Evolutionary conservation across 2,329 filamentous ascomycete species (phyloP), one percentile per base, ranked within the genome.

Genomic region (Neobulgaria alba): DNA sequence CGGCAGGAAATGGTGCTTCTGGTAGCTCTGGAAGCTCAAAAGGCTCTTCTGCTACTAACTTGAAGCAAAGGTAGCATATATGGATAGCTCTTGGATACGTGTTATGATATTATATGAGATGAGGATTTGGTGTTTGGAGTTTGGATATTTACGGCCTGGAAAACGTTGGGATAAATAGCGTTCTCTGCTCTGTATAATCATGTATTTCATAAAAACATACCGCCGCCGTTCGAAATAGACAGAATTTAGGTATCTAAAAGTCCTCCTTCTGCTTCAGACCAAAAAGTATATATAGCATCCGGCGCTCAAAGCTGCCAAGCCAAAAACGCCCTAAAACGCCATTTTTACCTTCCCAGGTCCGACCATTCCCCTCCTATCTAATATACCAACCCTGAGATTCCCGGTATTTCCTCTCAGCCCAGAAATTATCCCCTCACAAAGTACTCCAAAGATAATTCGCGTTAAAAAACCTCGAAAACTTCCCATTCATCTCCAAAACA

Each of bases 391-490:
- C n/a, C n/a, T n/a, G n/a, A n/a, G n/a, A n/a, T n/a, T n/a, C n/a
- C n/a, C n/a, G n/a, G n/a, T 17, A 14, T 26, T 14, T 29, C 3
- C 19, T 20, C 7, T 19, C 33, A 21, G 18, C 33, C 33, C 12
- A 32, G 23, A 29, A 7, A 26, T 12, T 12, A 12, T 38, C 3
- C 23, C 59, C 62, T 62, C 68, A 93, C 61, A 95, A 70, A 20
- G 80, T 90, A 56, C 87, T 75, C 92, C 92, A 98, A 59, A 96
- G 93, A 61, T 94, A 94, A 56, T 95, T 93, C 16, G 89, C 86
- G 57, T 95, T 95, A 59, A 93, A 95, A 61, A 84, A 90, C 47
- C 81, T 75, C 43, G 85, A 90, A 61, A 95, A 89, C 66, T 92
- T 94, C 55, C 84, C 80, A 56, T 96, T 89, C 61, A 98, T 80